Percentiles rank a stretch among this genome's conserved stretches.
Conservation (phyloP, 2,329 filamentous ascomycete species). For the Neurospora sp. region DNA sequence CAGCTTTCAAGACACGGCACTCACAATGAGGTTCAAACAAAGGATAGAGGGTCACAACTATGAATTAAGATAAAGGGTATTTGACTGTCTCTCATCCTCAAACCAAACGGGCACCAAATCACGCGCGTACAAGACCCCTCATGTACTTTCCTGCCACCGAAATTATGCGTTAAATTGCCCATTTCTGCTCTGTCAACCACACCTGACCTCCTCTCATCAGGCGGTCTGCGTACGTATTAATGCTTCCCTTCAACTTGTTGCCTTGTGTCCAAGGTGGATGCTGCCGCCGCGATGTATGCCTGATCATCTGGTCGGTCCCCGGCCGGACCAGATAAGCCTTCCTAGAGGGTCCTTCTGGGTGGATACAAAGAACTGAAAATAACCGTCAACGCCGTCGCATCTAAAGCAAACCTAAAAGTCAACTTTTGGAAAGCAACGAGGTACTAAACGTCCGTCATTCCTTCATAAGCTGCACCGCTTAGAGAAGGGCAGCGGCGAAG, state of each 20-base stretch:
- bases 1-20: neutral
- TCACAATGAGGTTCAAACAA: neutral
- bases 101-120: neutral
- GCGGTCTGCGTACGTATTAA: neutral
- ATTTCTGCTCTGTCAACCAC: neutral
- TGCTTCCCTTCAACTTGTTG: neutral
- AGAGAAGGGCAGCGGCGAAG: constrained; percentile 41
- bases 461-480: constrained; percentile 13
- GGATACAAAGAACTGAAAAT: neutral
- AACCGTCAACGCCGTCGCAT: neutral
- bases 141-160: neutral
- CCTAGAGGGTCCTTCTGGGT: neutral
- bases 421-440: neutral
- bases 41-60: neutral
- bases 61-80: neutral
- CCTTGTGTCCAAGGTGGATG: neutral
- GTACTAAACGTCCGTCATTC: neutral
- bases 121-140: neutral
- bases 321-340: neutral
- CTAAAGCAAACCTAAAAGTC: neutral
- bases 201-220: neutral
- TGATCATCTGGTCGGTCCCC: neutral
- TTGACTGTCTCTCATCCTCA: neutral
- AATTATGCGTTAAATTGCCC: neutral
- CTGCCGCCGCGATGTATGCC: neutral